Conservation (phyloP, 805 yeast species). For the Metschnikowia dekortorum region DNA sequence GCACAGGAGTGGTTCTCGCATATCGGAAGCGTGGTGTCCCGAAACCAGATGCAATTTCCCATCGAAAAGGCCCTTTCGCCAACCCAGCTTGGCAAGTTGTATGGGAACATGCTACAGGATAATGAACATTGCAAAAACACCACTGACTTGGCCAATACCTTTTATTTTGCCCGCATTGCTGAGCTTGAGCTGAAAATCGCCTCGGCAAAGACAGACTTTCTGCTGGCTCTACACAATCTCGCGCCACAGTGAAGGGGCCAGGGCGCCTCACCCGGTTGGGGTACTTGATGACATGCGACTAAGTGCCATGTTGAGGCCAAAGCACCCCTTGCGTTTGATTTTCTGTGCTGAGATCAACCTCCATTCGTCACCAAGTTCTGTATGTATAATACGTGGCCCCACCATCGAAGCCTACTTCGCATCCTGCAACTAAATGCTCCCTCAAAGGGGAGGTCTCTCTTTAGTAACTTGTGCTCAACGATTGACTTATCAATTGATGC, state of each 20-base stretch:
- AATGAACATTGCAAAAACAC: conserved; percentile 27
- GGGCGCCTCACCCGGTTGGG: too few species aligned
- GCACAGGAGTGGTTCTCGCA: conserved; percentile 29
- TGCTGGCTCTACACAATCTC: background rate
- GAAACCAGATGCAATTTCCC: conserved; percentile 15
- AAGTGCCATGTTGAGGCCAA: too few species aligned
- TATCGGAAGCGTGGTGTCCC: conserved; percentile 22
- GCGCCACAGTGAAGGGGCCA: background rate
- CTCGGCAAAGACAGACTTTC: conserved; percentile 17
- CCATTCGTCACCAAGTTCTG: too few species aligned
- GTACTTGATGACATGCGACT: too few species aligned
- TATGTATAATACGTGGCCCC: too few species aligned
- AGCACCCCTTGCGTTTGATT: too few species aligned
- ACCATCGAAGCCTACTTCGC: too few species aligned
- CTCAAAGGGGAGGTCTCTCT: too few species aligned
- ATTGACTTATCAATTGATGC: too few species aligned
- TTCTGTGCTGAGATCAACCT: too few species aligned
- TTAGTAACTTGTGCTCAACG: too few species aligned
- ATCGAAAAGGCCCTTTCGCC: conserved; percentile 16
- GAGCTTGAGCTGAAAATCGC: conserved; percentile 28
- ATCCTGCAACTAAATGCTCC: too few species aligned
- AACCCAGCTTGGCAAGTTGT: conserved; percentile 21
- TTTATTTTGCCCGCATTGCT: conserved; percentile 28
- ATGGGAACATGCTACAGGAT: conserved; percentile 23
- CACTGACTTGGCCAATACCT: conserved; percentile 36